These are phyloP conservation scores for Arachnomyces sp. DNA, from an alignment of 2,329 filamentous ascomycete genomes.

Conservation along the genomic window DNA sequence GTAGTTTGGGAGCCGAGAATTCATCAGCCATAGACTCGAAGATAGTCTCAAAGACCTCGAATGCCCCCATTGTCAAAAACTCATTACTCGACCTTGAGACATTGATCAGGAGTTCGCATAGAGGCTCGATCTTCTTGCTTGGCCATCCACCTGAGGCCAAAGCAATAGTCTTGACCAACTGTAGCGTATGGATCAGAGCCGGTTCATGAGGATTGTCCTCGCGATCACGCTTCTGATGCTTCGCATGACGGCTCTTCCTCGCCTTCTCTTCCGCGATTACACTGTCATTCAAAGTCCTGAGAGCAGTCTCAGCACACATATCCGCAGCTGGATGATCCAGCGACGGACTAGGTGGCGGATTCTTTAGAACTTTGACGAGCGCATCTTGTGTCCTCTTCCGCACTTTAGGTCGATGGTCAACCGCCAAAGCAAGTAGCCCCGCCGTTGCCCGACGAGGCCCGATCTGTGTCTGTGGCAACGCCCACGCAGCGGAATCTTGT, in stretches of 20 bases:
- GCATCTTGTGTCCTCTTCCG: slow-evolving; percentile 89
- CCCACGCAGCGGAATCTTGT: slow-evolving; percentile 83
- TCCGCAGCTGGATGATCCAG: slow-evolving; percentile 91
- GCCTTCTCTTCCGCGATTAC: slow-evolving; percentile 59
- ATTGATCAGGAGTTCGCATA: slow-evolving; percentile 80
- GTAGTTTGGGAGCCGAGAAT: slow-evolving; percentile 79
- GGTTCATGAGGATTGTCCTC: slow-evolving; percentile 57
- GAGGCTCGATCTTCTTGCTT: slow-evolving; percentile 83
- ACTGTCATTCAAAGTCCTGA: slow-evolving; percentile 66
- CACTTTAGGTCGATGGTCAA: slow-evolving; percentile 87
- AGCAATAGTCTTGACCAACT: slow-evolving; percentile 84
- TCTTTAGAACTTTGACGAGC: slow-evolving; percentile 70
- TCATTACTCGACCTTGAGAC: slow-evolving; percentile 89
- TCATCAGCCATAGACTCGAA: slow-evolving; percentile 87
- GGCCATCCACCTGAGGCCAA: slow-evolving; percentile 88
- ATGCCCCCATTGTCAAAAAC: slow-evolving; percentile 90
- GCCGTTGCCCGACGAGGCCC: slow-evolving; percentile 81
- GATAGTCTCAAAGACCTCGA: slow-evolving; percentile 96
- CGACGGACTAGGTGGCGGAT: slow-evolving; percentile 81
- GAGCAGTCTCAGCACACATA: slow-evolving; percentile 87
- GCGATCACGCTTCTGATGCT: slow-evolving; percentile 29
- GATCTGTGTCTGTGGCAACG: slow-evolving; percentile 70
- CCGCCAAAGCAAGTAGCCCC: slow-evolving; percentile 71
- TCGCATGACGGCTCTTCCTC: slow-evolving; percentile 48
- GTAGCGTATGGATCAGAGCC: slow-evolving; percentile 79